Conservation (phyloP, 129 eudicot genomes). For the Erigeron canadensis region DNA sequence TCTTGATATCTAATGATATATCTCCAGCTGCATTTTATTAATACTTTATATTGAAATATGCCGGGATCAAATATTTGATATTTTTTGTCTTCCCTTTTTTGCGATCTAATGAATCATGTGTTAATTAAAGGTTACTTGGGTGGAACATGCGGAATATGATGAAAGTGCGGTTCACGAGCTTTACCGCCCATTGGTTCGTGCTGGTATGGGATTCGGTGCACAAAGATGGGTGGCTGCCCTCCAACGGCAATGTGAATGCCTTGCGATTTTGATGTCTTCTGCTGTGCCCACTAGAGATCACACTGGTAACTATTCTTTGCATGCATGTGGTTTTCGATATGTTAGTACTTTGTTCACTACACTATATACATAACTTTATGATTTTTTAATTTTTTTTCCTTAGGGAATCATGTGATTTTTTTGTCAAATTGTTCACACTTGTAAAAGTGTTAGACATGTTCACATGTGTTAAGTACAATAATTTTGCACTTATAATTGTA, state of each 20-base stretch:
- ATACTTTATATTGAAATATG: neutral
- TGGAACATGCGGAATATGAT: conserved; percentile 86
- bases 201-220: conserved; percentile 99
- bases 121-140: conserved; percentile 89
- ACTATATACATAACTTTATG: neutral
- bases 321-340: neutral
- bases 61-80: neutral
- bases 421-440: neutral
- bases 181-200: conserved; percentile 64
- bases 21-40: neutral
- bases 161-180: conserved; percentile 81
- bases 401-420: neutral
- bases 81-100: neutral
- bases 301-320: conserved; percentile 35
- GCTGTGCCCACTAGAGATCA: conserved; percentile 59
- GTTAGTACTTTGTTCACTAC: neutral
- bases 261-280: conserved; percentile 92
- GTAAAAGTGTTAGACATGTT: neutral
- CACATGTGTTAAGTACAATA: no score
- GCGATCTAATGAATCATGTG: conserved; percentile 1
- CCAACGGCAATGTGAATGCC: conserved; percentile 94
- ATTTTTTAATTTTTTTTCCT: neutral
- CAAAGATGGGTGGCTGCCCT: conserved; percentile 94
- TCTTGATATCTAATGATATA: neutral
- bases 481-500: no score